Evolutionary conservation across 257 asterid genomes (phyloP).

Genomic region (Leonotis leonurus): DNA sequence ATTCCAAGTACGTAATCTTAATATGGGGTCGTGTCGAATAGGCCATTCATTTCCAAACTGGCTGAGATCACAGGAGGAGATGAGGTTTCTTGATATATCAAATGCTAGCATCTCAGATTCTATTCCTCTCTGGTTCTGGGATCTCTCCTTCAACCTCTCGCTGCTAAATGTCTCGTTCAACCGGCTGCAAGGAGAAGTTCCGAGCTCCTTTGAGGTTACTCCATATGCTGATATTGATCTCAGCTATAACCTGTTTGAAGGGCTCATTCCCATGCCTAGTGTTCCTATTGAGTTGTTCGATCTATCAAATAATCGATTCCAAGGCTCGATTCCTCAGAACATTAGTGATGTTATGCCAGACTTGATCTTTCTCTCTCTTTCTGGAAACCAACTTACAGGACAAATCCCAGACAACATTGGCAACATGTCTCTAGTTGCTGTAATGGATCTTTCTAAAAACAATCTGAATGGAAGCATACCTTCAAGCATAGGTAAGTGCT

Average conservation of each 20-base stretch:
- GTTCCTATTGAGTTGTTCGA: constrained; percentile 39
- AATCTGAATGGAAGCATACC: constrained; percentile 40
- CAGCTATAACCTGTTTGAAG: constrained; percentile 37
- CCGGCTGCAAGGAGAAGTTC: constrained; percentile 35
- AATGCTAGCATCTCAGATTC: constrained; percentile 44
- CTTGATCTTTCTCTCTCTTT: constrained; percentile 39
- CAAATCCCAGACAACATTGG: constrained; percentile 35
- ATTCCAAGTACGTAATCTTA: constrained; percentile 36
- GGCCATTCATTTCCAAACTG: constrained; percentile 47
- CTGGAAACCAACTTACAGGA: constrained; percentile 33
- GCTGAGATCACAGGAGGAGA: constrained; percentile 40
- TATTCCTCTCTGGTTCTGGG: constrained; percentile 52
- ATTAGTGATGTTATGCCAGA: constrained; percentile 33
- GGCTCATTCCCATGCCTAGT: constrained; percentile 32
- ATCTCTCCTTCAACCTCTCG: constrained; percentile 37
- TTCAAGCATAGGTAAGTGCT: constrained; percentile 30
- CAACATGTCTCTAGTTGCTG: constrained; percentile 29
- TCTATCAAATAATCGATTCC: constrained; percentile 41
- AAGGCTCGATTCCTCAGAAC: constrained; percentile 35
- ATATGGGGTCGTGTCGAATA: constrained; percentile 33
- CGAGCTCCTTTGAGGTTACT: constrained; percentile 26
- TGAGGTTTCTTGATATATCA: constrained; percentile 34
- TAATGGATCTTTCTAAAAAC: constrained; percentile 41
- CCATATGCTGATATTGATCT: constrained; percentile 45
- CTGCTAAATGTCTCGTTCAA: constrained; percentile 41